A percentile compares a stretch with the other conserved stretches of the same genome.
Conservation (phyloP, 169 alveolate genomes). For the Cryptosporidium meleagridis region DNA sequence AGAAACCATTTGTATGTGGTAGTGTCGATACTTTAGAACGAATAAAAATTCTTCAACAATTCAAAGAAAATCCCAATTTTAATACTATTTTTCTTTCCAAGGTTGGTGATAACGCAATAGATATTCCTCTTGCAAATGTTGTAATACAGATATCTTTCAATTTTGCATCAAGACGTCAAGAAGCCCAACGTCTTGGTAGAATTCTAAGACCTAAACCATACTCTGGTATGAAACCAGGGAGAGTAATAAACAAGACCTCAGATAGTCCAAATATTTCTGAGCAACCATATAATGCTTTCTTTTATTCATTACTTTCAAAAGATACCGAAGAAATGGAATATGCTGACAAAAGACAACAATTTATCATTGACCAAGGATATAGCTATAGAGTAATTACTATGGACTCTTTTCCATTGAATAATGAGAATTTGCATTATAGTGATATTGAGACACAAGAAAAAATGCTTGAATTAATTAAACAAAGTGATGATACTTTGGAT, state of each 20-base stretch:
- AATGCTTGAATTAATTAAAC: constrained; percentile 36
- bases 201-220: constrained; percentile 96
- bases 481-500: constrained; percentile 49
- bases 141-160: constrained; percentile 98
- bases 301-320: constrained; percentile 96
- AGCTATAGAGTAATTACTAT: constrained; percentile 67
- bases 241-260: neutral
- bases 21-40: constrained; percentile 90
- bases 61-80: constrained; percentile 86
- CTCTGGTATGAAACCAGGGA: constrained; percentile 29
- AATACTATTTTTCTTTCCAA: constrained; percentile 95
- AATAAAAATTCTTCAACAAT: constrained; percentile 90
- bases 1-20: constrained; percentile 93
- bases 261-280: constrained; percentile 39
- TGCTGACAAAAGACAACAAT: constrained; percentile 97
- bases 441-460: constrained; percentile 21
- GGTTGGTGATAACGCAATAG: constrained; percentile 99
- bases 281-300: constrained; percentile 90
- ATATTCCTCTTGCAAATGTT: constrained; percentile 98
- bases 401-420: constrained; percentile 62
- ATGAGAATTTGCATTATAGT: constrained; percentile 43
- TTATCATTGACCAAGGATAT: constrained; percentile 95
- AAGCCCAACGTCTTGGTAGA: constrained; percentile 99
- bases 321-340: constrained; percentile 97
- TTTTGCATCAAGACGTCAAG: constrained; percentile 98